Evolutionary conservation across 2,329 filamentous ascomycete genomes (phyloP), one percentile per base, ranked within the genome.

Genomic region (Aureobasidium zeae): DNA sequence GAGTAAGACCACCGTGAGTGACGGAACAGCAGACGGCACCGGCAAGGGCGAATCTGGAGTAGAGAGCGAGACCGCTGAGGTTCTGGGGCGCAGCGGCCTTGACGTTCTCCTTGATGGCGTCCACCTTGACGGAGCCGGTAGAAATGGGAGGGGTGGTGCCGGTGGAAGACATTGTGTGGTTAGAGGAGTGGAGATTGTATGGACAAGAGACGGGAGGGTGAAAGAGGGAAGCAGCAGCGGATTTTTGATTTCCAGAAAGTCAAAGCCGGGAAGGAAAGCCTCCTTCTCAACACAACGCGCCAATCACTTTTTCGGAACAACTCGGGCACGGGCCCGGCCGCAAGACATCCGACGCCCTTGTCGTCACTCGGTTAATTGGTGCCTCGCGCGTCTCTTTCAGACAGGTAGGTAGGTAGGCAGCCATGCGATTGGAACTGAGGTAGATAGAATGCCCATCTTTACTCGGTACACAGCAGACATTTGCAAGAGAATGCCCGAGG

Each of bases 1-100:
- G 91, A 57, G 91, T 98, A 60, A 96, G 81, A 63, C 77, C 83
- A 69, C 89, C 91, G 79, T 98, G 91, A 64, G 91, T 98, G 72
- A 96, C 73, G 59, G 88, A 91, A 72, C 91, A 98, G 81, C 91
- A 95, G 75, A 96, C 73, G 59, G 91, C 91, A 72, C 91, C 91
- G 60, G 91, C 88, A 61, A 98, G 83, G 71, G 91, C 89, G 74
- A 95, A 95, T 70, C 86, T 80, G 60, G 86, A 85, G 81, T 96
- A 96, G 59, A 98, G 85, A 49, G 66, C 72, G 55, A 87, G 35
- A 51, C 80, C 78, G 55, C 65, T 71, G 53, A 78, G 72, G 65
- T 77, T 72, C 55, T 65, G 57, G n/a, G 71, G 69, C 52, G 68
- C 60, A 35, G 59, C 56, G 48, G 70, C 69, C 32, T 61, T 58